Evolutionary conservation across 495 filamentous ascomycete genomes (phyloP).

Genomic region (Polyplosphaeria fusca): DNA sequence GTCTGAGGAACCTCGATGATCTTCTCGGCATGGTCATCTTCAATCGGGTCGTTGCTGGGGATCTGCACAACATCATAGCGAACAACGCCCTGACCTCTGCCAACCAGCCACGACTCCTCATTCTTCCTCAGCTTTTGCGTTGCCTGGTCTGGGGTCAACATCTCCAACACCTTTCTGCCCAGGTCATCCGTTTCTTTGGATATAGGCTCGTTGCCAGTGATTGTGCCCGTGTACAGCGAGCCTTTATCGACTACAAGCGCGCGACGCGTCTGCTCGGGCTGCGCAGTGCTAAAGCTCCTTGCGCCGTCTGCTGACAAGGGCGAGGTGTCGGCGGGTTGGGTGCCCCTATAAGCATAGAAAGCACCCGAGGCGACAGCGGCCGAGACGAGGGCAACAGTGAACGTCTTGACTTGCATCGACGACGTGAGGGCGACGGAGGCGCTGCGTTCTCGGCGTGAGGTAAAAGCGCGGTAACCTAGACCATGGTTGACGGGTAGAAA

Average conservation of each 20-base stretch:
- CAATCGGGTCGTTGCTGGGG: slow-evolving; percentile 79
- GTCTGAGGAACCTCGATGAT: slow-evolving; percentile 79
- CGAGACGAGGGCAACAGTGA: slow-evolving; percentile 60
- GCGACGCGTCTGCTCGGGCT: slow-evolving; percentile 30
- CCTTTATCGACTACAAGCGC: slow-evolving; percentile 78
- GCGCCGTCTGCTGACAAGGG: slow-evolving; percentile 14
- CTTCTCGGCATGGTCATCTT: slow-evolving; percentile 97
- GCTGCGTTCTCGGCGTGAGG: slow-evolving; percentile 41
- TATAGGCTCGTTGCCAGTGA: slow-evolving; percentile 77
- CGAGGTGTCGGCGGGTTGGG: slow-evolving; percentile 9
- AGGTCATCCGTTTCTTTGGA: slow-evolving; percentile 79
- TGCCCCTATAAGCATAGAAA: slow-evolving; percentile 41
- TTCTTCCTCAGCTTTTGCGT: slow-evolving; percentile 82
- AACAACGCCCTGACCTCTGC: slow-evolving; percentile 84
- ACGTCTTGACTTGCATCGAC: slow-evolving; percentile 64
- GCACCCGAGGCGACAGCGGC: slow-evolving; percentile 62
- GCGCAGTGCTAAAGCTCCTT: slow-evolving; percentile 22
- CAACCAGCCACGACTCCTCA: slow-evolving; percentile 88
- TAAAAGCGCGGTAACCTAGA: slow-evolving; percentile 47
- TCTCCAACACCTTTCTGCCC: slow-evolving; percentile 81
- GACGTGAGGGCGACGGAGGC: slow-evolving; percentile 45
- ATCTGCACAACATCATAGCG: slow-evolving; percentile 89
- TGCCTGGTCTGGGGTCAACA: slow-evolving; percentile 94
- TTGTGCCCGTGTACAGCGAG: slow-evolving; percentile 75
- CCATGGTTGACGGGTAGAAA: slow-evolving; percentile 49